Evolutionary conservation across 2,329 filamentous ascomycete genomes (phyloP), one percentile per base, ranked within the genome.

Genomic region (Trichoderma guizhouense): DNA sequence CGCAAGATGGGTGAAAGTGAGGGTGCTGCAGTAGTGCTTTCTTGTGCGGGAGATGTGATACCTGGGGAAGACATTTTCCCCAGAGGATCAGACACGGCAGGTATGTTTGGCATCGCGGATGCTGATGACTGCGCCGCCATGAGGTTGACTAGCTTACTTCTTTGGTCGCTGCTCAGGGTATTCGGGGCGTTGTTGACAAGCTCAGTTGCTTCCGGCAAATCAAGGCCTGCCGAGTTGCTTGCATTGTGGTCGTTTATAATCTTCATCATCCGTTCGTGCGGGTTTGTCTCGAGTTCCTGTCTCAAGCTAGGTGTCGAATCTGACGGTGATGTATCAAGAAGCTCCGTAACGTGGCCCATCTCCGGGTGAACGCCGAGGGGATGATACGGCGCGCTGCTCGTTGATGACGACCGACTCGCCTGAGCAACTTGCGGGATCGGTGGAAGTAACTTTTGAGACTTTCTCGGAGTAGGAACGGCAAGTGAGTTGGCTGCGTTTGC

Each of bases 221-320:
- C 84, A 67, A 88, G 79, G 60, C 84, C 82, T 1, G 81, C 79
- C 4, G 81, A 79, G 74, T 84, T 88, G 73, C 81, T 84, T 24
- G 88, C 88, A 74, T 91, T 91, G 73, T 89, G 87, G 73, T 89
- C 88, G 72, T 90, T 87, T 78, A 91, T 91, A 36, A 91, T 86
- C 76, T 86, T 88, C 86, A 91, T 89, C 85, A 90, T 90, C 65
- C 85, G 85, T 76, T 89, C 87, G 71, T 88, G 88, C 0, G 87
- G 87, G 71, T 87, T 87, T n/a, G 82, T 80, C 77, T 88, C 85
- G 7, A 89, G 83, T 76, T 90, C 87, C 39, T 87, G 84, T 32
- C 87, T 85, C 3, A 90, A 81, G 69, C 82, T 87, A 1, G 86
- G 82, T 0, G 86, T 84, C 2, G 85, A 82, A 26, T 87, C 84